Percentiles rank a stretch among this genome's conserved stretches.
phyloP scores from a whole-genome alignment of 2,329 filamentous ascomycete species.

The Capronia epimyces region DNA sequence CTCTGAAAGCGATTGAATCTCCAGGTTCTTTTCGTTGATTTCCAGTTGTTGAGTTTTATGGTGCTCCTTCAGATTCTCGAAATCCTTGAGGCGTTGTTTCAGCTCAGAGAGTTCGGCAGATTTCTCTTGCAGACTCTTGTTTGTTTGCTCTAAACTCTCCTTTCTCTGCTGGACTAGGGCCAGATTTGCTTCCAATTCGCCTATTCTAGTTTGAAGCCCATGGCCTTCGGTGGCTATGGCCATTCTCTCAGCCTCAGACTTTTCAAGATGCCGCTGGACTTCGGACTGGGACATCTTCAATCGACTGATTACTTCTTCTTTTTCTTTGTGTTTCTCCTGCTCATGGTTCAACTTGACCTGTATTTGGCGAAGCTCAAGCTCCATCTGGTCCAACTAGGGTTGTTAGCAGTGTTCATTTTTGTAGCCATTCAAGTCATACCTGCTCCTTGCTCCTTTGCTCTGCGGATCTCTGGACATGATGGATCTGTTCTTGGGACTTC shows the following conservation, averaged over 20 bases:
- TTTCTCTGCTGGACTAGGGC: neutral
- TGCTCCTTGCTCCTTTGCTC: slow-evolving; percentile 2
- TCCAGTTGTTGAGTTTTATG: slow-evolving; percentile 1
- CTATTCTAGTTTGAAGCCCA: slow-evolving; percentile 1
- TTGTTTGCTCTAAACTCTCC: neutral
- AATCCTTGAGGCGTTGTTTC: neutral
- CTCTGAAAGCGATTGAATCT: neutral
- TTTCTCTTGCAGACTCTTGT: neutral
- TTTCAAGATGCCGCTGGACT: neutral
- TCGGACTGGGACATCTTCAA: neutral
- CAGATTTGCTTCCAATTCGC: slow-evolving; percentile 1
- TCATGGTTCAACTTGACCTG: slow-evolving; percentile 4
- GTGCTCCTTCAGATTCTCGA: slow-evolving; percentile 4
- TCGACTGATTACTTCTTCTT: neutral
- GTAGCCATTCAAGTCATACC: neutral
- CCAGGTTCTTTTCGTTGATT: neutral
- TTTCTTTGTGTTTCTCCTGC: neutral
- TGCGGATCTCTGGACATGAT: neutral
- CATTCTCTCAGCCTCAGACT: neutral
- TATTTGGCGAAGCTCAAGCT: neutral
- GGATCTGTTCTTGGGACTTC: neutral
- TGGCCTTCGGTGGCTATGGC: neutral
- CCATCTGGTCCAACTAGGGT: neutral
- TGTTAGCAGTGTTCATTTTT: neutral
- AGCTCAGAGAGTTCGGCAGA: slow-evolving; percentile 1